A percentile compares a stretch with the other conserved stretches of the same genome.
phyloP scores from a whole-genome alignment of 192 early-diverging fungal species.

The Pilobolus umbonatus region DNA sequence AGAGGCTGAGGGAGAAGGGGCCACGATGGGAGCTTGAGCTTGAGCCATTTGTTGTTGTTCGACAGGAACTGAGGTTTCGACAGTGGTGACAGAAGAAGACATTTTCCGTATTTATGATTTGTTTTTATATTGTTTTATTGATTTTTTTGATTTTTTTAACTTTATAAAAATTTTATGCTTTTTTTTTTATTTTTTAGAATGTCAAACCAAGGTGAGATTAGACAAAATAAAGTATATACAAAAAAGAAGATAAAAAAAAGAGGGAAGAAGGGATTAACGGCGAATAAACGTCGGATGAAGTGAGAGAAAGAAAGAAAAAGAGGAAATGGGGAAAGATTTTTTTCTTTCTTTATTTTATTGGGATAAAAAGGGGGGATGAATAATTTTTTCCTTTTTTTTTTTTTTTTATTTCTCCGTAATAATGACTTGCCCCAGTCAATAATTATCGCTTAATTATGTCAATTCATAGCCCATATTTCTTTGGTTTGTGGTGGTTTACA shows the following conservation, averaged over 20 bases:
- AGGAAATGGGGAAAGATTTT: not conserved
- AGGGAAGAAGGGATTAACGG: too few relatives aligned
- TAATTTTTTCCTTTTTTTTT: too few relatives aligned
- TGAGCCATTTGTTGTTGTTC: constrained; percentile 13
- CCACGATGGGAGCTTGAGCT: constrained; percentile 1
- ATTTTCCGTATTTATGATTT: too few relatives aligned
- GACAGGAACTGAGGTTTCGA: constrained; percentile 9
- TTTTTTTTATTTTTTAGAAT: not conserved
- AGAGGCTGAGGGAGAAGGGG: constrained; percentile 56
- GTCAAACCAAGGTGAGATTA: constrained; percentile 5
- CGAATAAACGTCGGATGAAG: not conserved
- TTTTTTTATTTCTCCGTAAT: too few relatives aligned
- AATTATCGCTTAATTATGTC: too few relatives aligned
- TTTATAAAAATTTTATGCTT: constrained; percentile 11
- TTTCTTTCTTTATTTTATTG: too few relatives aligned
- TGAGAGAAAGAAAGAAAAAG: not conserved
- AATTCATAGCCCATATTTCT: too few relatives aligned
- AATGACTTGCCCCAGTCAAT: too few relatives aligned
- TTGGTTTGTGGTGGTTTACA: too few relatives aligned
- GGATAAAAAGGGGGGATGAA: too few relatives aligned
- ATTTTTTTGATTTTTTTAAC: constrained; percentile 11
- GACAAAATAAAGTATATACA: constrained; percentile 8
- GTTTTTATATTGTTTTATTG: too few relatives aligned
- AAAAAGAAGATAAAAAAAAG: too few relatives aligned
- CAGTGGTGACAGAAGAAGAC: constrained; percentile 28